Evolutionary conservation across 2,329 filamentous ascomycete species (phyloP), one percentile per base, ranked within the genome.

Genomic region (Apiospora koreana): DNA sequence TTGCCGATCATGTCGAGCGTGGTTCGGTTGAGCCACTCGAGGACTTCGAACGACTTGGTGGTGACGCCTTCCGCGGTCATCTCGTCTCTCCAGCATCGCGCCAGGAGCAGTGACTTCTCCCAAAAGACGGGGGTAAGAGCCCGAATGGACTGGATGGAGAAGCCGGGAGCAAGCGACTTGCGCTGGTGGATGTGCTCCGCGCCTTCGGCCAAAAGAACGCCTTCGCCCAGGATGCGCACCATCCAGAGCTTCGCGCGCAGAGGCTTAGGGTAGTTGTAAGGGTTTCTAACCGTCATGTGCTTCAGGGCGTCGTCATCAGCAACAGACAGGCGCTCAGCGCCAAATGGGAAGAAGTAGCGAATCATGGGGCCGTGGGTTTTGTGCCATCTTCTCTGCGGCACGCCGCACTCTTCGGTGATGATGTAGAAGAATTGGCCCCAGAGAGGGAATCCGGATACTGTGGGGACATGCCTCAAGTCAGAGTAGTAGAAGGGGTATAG

Each of bases 281-380:
- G 80, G 75, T 83, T 82, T 72, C 79, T 79, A 72, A 83, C 76
- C 0, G 81, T 84, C 79, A 84, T 81, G 68, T 84, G 81, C 73
- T 81, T 81, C 64, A 85, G 79, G 21, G 81, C 81, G 67, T 82
- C 81, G 69, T 85, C 82, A 65, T 83, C 81, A 70, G 82, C 82
- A 62, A 85, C 75, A 3, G 83, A 81, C 10, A 85, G 78, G 48
- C 83, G 79, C 74, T 84, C 83, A 31, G 80, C 77, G 66, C 83
- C 83, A 46, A 84, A 81, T 31, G 83, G 83, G 70, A 84, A 84
- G 78, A 82, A 84, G 72, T 84, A 85, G 69, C 83, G 79, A 68
- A 84, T 80, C 64, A 84, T 82, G 41, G 80, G 78, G 21, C 82
- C 83, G 65, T 83, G 77, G 31, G 80, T 67, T 46, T 79, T 71